Percentiles rank a stretch among this genome's conserved stretches.
Conservation (phyloP, 1,284 basidiomycete species). For the Apiotrichum veenhuisii region DNA sequence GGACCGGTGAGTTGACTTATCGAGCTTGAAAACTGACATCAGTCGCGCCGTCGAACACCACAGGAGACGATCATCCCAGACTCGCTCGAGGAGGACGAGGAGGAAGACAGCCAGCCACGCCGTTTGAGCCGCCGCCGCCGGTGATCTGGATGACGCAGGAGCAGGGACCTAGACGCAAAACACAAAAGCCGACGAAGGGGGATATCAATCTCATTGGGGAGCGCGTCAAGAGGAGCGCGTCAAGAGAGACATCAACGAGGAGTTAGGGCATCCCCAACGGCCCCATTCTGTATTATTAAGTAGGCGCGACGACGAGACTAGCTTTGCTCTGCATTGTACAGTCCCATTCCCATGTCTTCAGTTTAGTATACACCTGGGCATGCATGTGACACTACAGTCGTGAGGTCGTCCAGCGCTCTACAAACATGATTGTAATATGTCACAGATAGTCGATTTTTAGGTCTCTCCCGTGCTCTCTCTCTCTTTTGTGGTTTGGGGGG, state of each 20-base stretch:
- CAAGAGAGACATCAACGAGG: too few species aligned
- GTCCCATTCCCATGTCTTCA: too few species aligned
- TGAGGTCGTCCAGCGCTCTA: slow-evolving; percentile 3
- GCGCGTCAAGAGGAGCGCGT: too few species aligned
- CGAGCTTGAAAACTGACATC: neutral
- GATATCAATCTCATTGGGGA: too few species aligned
- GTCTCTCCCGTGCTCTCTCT: too few species aligned
- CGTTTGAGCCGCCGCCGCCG: neutral
- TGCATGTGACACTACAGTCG: neutral
- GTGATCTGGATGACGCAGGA: neutral
- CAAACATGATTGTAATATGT: neutral
- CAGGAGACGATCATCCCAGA: slow-evolving; percentile 13
- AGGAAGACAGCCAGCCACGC: neutral
- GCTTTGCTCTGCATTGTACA: too few species aligned
- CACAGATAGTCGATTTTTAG: neutral
- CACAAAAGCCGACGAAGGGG: too few species aligned
- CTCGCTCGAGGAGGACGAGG: slow-evolving; percentile 4
- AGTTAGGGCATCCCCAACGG: too few species aligned
- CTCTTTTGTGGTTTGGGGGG: neutral
- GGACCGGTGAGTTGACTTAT: neutral
- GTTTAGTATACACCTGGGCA: neutral
- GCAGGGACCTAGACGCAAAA: too few species aligned
- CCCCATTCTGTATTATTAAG: too few species aligned
- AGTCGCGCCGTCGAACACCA: neutral
- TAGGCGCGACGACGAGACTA: too few species aligned